Evolutionary conservation across 2,329 filamentous ascomycete genomes (phyloP).

Genomic region (Colletotrichum sp.): DNA sequence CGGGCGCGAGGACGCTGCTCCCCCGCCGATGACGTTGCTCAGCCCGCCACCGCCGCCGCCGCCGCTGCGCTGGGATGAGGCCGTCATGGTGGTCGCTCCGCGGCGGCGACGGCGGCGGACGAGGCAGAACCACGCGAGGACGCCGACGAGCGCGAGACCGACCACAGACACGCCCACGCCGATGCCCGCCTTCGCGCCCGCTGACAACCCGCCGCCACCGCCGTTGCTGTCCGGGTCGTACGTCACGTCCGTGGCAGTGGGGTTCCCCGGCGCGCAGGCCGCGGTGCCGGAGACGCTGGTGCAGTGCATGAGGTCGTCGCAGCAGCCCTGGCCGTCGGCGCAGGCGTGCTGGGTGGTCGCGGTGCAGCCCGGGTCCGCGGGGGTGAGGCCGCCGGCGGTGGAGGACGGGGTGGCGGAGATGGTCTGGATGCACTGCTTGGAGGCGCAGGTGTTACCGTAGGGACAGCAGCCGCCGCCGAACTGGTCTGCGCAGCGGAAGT

Average conservation of each 20-base stretch:
- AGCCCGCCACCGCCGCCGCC: not conserved
- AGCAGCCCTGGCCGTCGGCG: constrained; percentile 50
- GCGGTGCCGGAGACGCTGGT: constrained; percentile 39
- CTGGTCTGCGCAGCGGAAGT: constrained; percentile 47
- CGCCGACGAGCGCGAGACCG: constrained; percentile 45
- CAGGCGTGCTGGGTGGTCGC: constrained; percentile 47
- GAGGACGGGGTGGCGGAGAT: constrained; percentile 22
- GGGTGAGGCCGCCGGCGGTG: constrained; percentile 32
- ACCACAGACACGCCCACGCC: constrained; percentile 56
- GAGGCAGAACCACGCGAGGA: constrained; percentile 53
- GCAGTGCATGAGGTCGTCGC: constrained; percentile 48
- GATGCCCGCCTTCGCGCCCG: constrained; percentile 62
- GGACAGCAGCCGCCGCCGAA: constrained; percentile 57
- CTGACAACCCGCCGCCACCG: constrained; percentile 38
- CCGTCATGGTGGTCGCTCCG: constrained; percentile 11
- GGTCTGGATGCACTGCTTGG: constrained; percentile 39
- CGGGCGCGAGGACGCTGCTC: not conserved
- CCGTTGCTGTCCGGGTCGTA: constrained; percentile 26
- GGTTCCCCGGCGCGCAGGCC: constrained; percentile 43
- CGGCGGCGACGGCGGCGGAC: constrained; percentile 39
- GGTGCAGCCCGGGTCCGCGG: constrained; percentile 48
- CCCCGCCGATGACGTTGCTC: too few relatives aligned
- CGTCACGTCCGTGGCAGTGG: constrained; percentile 35
- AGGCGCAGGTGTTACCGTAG: constrained; percentile 48
- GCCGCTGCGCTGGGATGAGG: not conserved